Base-by-base conservation (phyloP, 1,284 basidiomycete species). In the Apiotrichum veenhuisii region DNA sequence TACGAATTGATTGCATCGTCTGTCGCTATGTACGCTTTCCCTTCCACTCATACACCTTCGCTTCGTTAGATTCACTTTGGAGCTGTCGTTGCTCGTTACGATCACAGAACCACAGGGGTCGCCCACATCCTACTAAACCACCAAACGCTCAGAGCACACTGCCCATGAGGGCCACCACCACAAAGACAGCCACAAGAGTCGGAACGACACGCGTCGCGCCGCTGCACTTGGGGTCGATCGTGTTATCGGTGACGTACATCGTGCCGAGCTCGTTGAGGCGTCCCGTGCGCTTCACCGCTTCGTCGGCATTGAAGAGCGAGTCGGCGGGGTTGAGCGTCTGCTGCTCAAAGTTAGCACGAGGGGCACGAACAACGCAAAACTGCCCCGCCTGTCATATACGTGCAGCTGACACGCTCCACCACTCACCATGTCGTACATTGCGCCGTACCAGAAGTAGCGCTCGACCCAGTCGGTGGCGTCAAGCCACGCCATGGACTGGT, bases 371-470 rank as follows among this genome's bases (percentile, higher is more conserved):
- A n/a, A n/a, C n/a, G n/a, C n/a, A n/a, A n/a, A n/a, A n/a, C n/a
- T n/a, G n/a, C n/a, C n/a, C n/a, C n/a, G n/a, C n/a, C n/a, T n/a
- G n/a, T n/a, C n/a, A n/a, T n/a, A n/a, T n/a, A n/a, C n/a, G n/a
- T n/a, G n/a, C n/a, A n/a, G n/a, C n/a, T n/a, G n/a, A n/a, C n/a
- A n/a, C n/a, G n/a, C n/a, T 34, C n/a, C 20, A 33, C 10, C 34
- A 61, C 66, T 58, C 25, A 67, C 68, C 66, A 69, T 66, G 15
- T 69, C 65, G 54, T 69, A 72, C 76, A 79, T 79, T 14, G 78
- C 79, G 8, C 79, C 80, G 56, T 79, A 81, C 78, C 79, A 81
- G n/a, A 79, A 73, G 58, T 80, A 80, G 12, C 80, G 72, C 58
- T 81, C 80, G 17, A 81, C 73, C 76, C 77, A 81, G 22, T 67